Evolutionary conservation across 2,329 filamentous ascomycete genomes (phyloP).

Genomic region (Cercospora zeina): DNA sequence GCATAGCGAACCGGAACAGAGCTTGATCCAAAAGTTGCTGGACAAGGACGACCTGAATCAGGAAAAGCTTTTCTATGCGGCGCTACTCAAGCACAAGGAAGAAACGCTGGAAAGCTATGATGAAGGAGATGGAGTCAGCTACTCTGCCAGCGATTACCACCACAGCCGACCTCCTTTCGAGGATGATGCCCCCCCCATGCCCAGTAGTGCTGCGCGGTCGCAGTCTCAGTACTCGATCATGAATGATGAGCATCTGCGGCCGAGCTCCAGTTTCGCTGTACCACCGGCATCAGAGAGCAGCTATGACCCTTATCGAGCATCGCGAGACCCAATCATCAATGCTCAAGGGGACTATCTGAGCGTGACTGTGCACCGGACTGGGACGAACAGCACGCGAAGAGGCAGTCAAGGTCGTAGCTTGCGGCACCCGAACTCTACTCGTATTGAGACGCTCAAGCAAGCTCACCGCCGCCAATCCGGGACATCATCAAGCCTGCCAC

Average conservation of each 20-base stretch:
- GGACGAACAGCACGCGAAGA: constrained; percentile 43
- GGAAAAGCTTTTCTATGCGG: constrained; percentile 89
- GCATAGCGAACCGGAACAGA: constrained; percentile 78
- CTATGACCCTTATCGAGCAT: constrained; percentile 83
- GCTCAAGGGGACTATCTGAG: constrained; percentile 63
- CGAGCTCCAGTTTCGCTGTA: constrained; percentile 52
- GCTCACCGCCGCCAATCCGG: constrained; percentile 29
- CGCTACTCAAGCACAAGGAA: constrained; percentile 78
- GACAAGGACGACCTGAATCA: constrained; percentile 63
- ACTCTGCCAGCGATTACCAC: constrained; percentile 89
- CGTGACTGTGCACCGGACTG: constrained; percentile 64
- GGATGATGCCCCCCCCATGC: constrained; percentile 41
- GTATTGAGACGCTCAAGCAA: constrained; percentile 43
- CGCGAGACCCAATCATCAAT: constrained; percentile 53
- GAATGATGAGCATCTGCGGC: constrained; percentile 54
- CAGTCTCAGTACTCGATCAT: constrained; percentile 59
- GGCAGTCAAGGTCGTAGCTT: constrained; percentile 42
- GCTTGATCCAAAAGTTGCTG: constrained; percentile 67
- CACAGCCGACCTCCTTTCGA: constrained; percentile 57
- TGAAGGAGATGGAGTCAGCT: constrained; percentile 65
- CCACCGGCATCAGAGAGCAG: constrained; percentile 59
- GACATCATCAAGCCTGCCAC: constrained; percentile 38
- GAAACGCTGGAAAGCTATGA: constrained; percentile 83
- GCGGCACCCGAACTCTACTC: constrained; percentile 47
- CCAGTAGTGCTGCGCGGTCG: constrained; percentile 46